Evolutionary conservation across 2,329 filamentous ascomycete genomes (phyloP), one percentile per base, ranked within the genome.

Genomic region (Fusarium napiforme): DNA sequence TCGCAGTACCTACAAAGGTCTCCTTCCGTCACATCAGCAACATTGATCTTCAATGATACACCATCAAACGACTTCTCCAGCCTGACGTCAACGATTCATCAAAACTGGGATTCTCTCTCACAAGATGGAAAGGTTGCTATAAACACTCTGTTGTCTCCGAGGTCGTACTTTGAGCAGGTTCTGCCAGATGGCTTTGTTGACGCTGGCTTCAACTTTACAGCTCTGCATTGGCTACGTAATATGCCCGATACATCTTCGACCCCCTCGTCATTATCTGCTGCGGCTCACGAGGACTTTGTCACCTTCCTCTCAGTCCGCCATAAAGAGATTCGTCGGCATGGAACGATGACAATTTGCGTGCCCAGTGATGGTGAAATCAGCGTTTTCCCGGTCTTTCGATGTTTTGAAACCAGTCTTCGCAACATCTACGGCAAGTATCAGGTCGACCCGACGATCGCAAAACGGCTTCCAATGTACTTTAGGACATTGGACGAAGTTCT

Each of bases 401-500:
- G 47, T 32, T 40, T 23, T 1, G 47, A 56, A 11, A 4, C 19
- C 9, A 9, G 37, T 16, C 36, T 30, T 28, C 37, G 15, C 3
- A 36, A 5, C 3, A 10, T 55, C 16, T 16, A 56, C 11, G 28
- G 28, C 23, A 42, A 15, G 9, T 60, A 56, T 21, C 36, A 18
- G 8, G 47, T 34, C 14, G 14, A 43, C 18, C 58, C 58, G 7
- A 19, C 3, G 3, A 26, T 36, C 12, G 6, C 23, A 12, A 10
- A 18, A 2, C 47, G 47, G 2, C 15, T 56, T 4, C 58, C 58
- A 0, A 26, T 56, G 47, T 56, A 60, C 15, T 55, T 28, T 7
- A 19, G 58, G 4, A 42, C 46, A 0, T 11, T 1, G 4, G 19
- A 18, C 1, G 47, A 60, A 8, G 28, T n/a, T 1, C 0, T 42